phyloP scores from a whole-genome alignment of 31 red algal species.

The Porphyra umbilicalis region DNA sequence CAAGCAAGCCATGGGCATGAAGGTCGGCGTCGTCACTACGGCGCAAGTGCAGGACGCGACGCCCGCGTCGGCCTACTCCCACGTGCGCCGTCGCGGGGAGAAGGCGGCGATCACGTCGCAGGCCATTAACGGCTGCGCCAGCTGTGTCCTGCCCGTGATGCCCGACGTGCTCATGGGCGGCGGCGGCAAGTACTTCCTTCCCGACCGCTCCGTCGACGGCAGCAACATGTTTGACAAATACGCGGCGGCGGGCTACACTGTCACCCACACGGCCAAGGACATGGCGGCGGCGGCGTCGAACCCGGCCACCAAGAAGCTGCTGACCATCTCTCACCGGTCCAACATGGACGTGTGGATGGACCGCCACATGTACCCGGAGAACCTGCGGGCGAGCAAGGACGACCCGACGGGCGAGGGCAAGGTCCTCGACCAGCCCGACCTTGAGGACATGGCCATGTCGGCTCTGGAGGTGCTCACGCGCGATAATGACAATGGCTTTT shows the following conservation, averaged over 20 bases:
- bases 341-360: constrained; percentile 64
- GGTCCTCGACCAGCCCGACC: constrained; percentile 32
- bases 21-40: constrained; percentile 43
- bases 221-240: constrained; percentile 27
- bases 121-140: constrained; percentile 29
- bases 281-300: constrained; percentile 27
- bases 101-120: constrained; percentile 46
- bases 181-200: constrained; percentile 30
- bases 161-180: constrained; percentile 52
- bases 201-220: constrained; percentile 22
- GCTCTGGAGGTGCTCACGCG: constrained; percentile 27
- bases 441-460: constrained; percentile 48
- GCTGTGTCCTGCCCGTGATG: constrained; percentile 19
- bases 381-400: constrained; percentile 15
- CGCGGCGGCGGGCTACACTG: constrained; percentile 22
- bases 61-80: constrained; percentile 27
- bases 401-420: constrained; percentile 9
- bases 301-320: constrained; percentile 21
- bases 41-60: constrained; percentile 48
- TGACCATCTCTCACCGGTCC: constrained; percentile 24
- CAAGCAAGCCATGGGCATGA: constrained; percentile 34
- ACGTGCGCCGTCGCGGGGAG: constrained; percentile 26
- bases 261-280: constrained; percentile 28
- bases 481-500: constrained; percentile 58
- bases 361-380: constrained; percentile 40